Conservation (phyloP, 805 yeast species). For the Metschnikowia drakensbergensis region DNA sequence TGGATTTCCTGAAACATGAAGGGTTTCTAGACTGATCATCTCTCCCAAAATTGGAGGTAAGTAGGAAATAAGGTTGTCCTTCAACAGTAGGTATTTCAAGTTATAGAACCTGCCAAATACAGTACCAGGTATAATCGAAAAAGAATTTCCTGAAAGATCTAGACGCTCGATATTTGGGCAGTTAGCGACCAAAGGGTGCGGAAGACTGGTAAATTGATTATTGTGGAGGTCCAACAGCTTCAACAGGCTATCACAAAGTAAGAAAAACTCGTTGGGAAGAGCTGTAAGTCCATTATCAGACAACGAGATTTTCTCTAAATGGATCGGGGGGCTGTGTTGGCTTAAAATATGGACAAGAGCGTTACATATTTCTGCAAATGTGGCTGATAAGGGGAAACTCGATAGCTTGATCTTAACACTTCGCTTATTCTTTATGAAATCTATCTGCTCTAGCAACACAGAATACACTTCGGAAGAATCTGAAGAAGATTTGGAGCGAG, state of each 20-base stretch:
- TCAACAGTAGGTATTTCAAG: slow-evolving; percentile 57
- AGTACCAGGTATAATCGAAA: slow-evolving; percentile 45
- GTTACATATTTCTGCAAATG: slow-evolving; percentile 12
- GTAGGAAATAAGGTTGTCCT: slow-evolving; percentile 52
- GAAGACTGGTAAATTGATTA: slow-evolving; percentile 54
- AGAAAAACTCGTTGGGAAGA: slow-evolving; percentile 13
- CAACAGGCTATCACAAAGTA: slow-evolving; percentile 11
- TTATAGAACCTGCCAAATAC: slow-evolving; percentile 39
- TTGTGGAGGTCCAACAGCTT: slow-evolving; percentile 63
- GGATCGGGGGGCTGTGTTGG: slow-evolving; percentile 6
- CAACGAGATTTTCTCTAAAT: slow-evolving; percentile 12
- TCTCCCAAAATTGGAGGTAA: slow-evolving; percentile 53
- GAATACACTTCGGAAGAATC: slow-evolving; percentile 2
- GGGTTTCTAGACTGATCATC: slow-evolving; percentile 48
- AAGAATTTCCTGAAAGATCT: slow-evolving; percentile 57
- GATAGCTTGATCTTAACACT: slow-evolving; percentile 13
- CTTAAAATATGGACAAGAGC: slow-evolving; percentile 10
- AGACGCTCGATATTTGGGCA: slow-evolving; percentile 54
- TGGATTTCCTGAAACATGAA: slow-evolving; percentile 65
- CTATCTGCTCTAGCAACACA: slow-evolving; percentile 10
- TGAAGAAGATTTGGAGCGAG: slow-evolving; percentile 1
- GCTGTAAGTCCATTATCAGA: slow-evolving; percentile 8
- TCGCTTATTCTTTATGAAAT: slow-evolving; percentile 11
- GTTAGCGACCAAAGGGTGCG: slow-evolving; percentile 34
- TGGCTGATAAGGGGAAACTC: slow-evolving; percentile 10